These are phyloP conservation scores for Boletus barrowsii DNA, from an alignment of 768 basidiomycete genomes.

Conservation along the genomic window DNA sequence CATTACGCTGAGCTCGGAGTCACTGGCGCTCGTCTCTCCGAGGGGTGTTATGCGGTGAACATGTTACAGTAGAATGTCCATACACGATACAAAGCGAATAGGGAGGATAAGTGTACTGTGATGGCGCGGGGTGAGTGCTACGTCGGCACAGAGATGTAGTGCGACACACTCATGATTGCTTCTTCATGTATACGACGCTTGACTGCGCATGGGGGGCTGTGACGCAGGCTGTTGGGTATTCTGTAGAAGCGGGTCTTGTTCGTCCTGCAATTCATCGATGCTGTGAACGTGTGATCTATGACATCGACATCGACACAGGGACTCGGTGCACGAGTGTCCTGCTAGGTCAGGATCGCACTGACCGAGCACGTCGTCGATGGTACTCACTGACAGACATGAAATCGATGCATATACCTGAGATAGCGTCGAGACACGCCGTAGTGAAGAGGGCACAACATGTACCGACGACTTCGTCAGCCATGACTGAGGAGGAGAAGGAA, in stretches of 20 bases:
- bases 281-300: background rate
- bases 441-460: conserved; percentile 17
- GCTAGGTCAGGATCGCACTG: background rate
- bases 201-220: conserved; percentile 25
- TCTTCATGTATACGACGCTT: background rate
- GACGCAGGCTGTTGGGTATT: conserved; percentile 19
- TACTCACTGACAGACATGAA: conserved; percentile 22
- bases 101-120: no score
- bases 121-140: no score
- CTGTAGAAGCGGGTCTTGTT: conserved; percentile 21
- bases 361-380: background rate
- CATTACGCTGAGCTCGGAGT: no score
- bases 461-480: conserved; percentile 19
- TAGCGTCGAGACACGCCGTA: conserved; percentile 21
- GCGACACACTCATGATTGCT: no score
- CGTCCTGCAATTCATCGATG: conserved; percentile 11
- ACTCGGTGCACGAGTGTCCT: conserved; percentile 27
- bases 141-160: no score
- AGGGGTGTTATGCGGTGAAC: no score
- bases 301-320: conserved; percentile 14
- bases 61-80: no score
- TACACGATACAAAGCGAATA: no score
- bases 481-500: background rate
- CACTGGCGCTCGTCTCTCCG: no score
- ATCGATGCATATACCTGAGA: conserved; percentile 24